These are phyloP conservation scores for Rhizopogon roseolus DNA, from an alignment of 768 basidiomycete species.

Conservation along the genomic window DNA sequence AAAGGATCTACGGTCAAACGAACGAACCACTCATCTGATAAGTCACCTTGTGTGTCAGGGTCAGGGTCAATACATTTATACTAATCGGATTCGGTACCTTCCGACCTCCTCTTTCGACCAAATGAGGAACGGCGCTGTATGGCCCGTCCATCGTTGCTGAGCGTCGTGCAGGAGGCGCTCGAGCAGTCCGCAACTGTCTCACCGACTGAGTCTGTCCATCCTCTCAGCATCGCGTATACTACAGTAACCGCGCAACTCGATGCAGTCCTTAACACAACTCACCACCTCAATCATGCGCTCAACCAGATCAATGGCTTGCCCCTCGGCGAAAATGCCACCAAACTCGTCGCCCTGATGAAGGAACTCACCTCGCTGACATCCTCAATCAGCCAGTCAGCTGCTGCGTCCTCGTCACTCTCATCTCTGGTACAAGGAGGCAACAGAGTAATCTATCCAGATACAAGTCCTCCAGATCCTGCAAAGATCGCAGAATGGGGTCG, in stretches of 20 bases:
- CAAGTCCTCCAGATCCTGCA: slow-evolving; percentile 20
- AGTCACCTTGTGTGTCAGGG: too few relatives aligned
- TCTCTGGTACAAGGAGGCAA: slow-evolving; percentile 9
- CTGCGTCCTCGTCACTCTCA: slow-evolving; percentile 13
- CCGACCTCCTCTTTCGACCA: neutral
- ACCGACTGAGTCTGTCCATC: slow-evolving; percentile 15
- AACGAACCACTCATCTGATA: too few relatives aligned
- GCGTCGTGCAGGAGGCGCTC: slow-evolving; percentile 22
- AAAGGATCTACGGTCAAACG: too few relatives aligned
- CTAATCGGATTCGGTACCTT: too few relatives aligned
- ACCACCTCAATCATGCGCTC: slow-evolving; percentile 51
- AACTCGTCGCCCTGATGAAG: slow-evolving; percentile 62
- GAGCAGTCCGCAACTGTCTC: slow-evolving; percentile 21
- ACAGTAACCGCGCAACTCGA: slow-evolving; percentile 34
- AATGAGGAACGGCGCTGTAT: neutral
- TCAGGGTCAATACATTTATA: too few relatives aligned
- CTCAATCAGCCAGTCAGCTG: slow-evolving; percentile 22
- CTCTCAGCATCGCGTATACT: slow-evolving; percentile 19
- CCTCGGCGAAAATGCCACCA: slow-evolving; percentile 53
- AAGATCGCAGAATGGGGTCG: slow-evolving; percentile 59
- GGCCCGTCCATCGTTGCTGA: slow-evolving; percentile 19
- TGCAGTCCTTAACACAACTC: slow-evolving; percentile 45
- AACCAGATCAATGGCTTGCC: slow-evolving; percentile 38
- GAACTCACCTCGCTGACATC: slow-evolving; percentile 48
- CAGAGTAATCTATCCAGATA: slow-evolving; percentile 23